Evolutionary conservation across 2,329 filamentous ascomycete genomes (phyloP).

Genomic region (Clathrospora elynae): DNA sequence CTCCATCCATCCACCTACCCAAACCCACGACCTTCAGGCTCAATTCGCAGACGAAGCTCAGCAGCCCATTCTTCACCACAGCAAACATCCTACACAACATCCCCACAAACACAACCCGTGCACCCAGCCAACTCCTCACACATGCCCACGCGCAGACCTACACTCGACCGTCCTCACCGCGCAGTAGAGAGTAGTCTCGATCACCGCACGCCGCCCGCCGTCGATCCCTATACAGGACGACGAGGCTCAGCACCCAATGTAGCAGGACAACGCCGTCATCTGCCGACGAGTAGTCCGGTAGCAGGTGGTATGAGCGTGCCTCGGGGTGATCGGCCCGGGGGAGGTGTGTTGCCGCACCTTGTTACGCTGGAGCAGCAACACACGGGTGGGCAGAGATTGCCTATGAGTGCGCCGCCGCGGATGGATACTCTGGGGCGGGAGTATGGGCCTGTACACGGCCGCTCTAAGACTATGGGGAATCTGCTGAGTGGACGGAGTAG

Average conservation of each 20-base stretch:
- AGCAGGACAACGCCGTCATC: constrained; percentile 18
- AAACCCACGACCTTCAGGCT: constrained; percentile 27
- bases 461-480: constrained; percentile 1
- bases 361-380: constrained; percentile 10
- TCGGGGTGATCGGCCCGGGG: constrained; percentile 2
- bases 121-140: constrained; percentile 5
- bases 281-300: constrained; percentile 1
- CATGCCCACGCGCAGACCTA: constrained; percentile 20
- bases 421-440: constrained; percentile 1
- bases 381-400: constrained; percentile 5
- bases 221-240: constrained; percentile 20
- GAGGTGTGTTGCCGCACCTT: constrained; percentile 21
- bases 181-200: constrained; percentile 28
- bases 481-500: constrained; percentile 1
- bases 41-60: constrained; percentile 35
- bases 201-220: constrained; percentile 27
- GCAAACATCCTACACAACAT: constrained; percentile 15
- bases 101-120: constrained; percentile 11
- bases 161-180: constrained; percentile 17
- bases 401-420: constrained; percentile 28
- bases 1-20: constrained; percentile 45
- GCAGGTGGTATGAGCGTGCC: constrained; percentile 20
- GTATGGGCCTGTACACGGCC: not conserved
- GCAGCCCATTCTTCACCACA: constrained; percentile 21
- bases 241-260: constrained; percentile 35